phyloP scores from a whole-genome alignment of 208 protist genomes.

The Wallacemonas sp. region DNA sequence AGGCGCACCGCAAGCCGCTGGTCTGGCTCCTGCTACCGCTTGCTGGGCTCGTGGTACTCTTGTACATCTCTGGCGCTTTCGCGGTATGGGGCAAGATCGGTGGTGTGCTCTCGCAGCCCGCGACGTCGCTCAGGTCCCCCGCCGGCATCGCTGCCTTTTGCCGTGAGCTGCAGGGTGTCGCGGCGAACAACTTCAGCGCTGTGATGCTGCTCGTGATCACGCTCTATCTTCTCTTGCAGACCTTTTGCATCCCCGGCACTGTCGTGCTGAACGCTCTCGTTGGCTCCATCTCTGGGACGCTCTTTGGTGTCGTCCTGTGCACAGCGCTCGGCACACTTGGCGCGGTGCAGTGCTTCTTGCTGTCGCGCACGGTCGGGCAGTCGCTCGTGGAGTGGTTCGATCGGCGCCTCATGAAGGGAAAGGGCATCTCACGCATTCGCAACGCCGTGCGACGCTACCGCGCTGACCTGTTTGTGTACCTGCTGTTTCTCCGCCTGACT shows the following conservation, averaged over 20 bases:
- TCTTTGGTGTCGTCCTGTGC: slow-evolving; percentile 67
- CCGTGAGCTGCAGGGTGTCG: slow-evolving; percentile 38
- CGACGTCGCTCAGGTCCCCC: slow-evolving; percentile 40
- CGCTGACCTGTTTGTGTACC: slow-evolving; percentile 81
- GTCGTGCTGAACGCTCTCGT: slow-evolving; percentile 80
- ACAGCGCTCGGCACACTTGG: slow-evolving; percentile 61
- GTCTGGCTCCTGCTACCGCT: slow-evolving; percentile 17
- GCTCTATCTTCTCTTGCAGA: slow-evolving; percentile 78
- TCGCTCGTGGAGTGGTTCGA: slow-evolving; percentile 48
- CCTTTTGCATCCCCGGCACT: slow-evolving; percentile 90
- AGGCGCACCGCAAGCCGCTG: slow-evolving; percentile 1
- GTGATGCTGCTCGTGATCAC: slow-evolving; percentile 47
- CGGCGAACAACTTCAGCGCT: slow-evolving; percentile 28
- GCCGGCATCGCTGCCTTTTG: slow-evolving; percentile 51
- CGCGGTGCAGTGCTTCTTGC: slow-evolving; percentile 47
- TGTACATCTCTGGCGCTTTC: slow-evolving; percentile 49
- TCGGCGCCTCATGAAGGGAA: slow-evolving; percentile 49
- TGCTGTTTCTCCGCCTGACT: slow-evolving; percentile 92
- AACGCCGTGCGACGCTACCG: slow-evolving; percentile 56
- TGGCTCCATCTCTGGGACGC: slow-evolving; percentile 77
- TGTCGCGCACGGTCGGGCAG: slow-evolving; percentile 45
- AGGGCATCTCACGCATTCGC: slow-evolving; percentile 58
- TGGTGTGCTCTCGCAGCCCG: slow-evolving; percentile 22
- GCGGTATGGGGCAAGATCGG: slow-evolving; percentile 25
- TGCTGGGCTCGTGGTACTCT: slow-evolving; percentile 20